These are phyloP conservation scores for Pelargonium nanum DNA, from an alignment of 345 rosid species.

Conservation along the genomic window DNA sequence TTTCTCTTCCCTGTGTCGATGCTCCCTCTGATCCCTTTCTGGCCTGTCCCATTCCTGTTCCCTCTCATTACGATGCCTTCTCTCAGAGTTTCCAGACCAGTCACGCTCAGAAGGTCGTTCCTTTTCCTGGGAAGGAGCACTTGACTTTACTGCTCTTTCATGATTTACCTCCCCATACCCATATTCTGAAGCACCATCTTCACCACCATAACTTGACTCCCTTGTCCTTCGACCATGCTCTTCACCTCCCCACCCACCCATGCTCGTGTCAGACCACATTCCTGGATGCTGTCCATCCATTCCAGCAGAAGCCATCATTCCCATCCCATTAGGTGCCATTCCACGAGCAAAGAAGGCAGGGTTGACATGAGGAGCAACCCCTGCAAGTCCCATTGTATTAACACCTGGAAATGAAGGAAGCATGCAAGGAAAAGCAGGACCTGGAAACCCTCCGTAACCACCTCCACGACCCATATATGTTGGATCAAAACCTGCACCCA, in stretches of 20 bases:
- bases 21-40: constrained; percentile 45
- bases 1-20: constrained; percentile 43
- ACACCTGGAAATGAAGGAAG: constrained; percentile 54
- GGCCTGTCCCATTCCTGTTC: constrained; percentile 48
- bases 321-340: constrained; percentile 66
- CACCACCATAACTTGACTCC: constrained; percentile 70
- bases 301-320: constrained; percentile 57
- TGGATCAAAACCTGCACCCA: constrained; percentile 80
- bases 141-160: constrained; percentile 51
- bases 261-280: constrained; percentile 66
- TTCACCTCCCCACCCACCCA: constrained; percentile 68
- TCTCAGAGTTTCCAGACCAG: constrained; percentile 71
- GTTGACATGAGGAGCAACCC: constrained; percentile 81
- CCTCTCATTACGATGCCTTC: constrained; percentile 62
- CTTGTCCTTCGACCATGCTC: constrained; percentile 62
- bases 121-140: constrained; percentile 38
- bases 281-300: constrained; percentile 66
- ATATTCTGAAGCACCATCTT: constrained; percentile 77
- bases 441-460: constrained; percentile 64
- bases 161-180: constrained; percentile 63
- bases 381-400: constrained; percentile 58
- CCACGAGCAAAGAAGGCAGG: constrained; percentile 70
- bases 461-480: constrained; percentile 76
- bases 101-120: constrained; percentile 60
- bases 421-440: constrained; percentile 60